Base-by-base conservation (phyloP, 345 rosid species). In the Arabidopsis arenosa region DNA sequence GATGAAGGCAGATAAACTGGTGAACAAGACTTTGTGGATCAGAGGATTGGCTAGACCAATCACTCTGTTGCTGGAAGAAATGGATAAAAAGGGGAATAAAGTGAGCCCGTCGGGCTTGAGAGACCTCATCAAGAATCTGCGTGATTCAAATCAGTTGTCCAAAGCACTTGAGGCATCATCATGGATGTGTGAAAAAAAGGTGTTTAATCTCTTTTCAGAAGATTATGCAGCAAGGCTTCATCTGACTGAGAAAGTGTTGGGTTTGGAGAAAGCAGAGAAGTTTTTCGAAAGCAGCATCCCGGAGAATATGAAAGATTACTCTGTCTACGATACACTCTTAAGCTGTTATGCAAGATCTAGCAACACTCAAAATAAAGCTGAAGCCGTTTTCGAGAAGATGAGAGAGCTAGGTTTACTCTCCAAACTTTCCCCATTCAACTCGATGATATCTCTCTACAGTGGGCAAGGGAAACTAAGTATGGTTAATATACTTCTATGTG, bases 131-230 rank as follows among this genome's bases (percentile, higher is more conserved):
- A 39, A 26, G 72, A 40, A 9, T 41, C 72, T 53, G 1, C 5
- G 9, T 14, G 72, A 53, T 53, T 68, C 62, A 40, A 23, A 12
- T 13, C 49, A 68, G 6, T 39, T 68, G 0, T 13, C 39, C 4
- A 52, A 40, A 52, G 61, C 61, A 67, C 72, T 53, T 5, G 66
- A 63, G 52, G 52, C 36, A 43, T n/a, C 73, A 23, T 1, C 51
- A 40, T 54, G 73, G 73, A 14, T 68, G 26, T 2, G 11, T 40
- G 17, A 40, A 9, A 28, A 39, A 6, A 40, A 1, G 1, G 3
- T 0, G 2, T 7, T 40, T 2, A 15, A 3, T 54, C 2, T 54
- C 4, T n/a, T 54, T 11, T 39, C 73, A 3, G 52, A 40, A 54
- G 73, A 68, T 28, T 68, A 54, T 40, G 52, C 15, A 44, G 4